A percentile compares a stretch with the other conserved stretches of the same genome.
These are phyloP conservation scores for Lizonia empirigonia DNA, from an alignment of 2,329 filamentous ascomycete species.

Conservation along the genomic window DNA sequence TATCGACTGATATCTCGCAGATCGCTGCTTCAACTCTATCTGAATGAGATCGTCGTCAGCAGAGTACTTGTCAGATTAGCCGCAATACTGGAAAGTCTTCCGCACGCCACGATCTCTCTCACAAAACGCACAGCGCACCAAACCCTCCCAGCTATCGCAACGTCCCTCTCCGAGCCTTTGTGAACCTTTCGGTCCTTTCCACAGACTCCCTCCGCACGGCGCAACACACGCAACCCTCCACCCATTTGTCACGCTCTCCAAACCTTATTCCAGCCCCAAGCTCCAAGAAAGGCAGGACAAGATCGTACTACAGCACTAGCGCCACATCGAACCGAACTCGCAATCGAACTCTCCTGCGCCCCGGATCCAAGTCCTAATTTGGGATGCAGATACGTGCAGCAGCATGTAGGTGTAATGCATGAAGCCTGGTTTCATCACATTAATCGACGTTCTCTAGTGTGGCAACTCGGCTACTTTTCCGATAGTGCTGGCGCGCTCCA, in stretches of 20 bases:
- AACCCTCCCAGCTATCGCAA: slow-evolving; percentile 5
- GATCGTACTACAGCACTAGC: slow-evolving; percentile 12
- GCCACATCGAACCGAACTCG: slow-evolving; percentile 11
- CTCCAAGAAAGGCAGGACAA: slow-evolving; percentile 5
- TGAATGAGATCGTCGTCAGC: not conserved
- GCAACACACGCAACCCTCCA: slow-evolving; percentile 1
- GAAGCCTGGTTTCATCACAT: slow-evolving; percentile 10
- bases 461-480: not conserved
- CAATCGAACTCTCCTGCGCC: slow-evolving; percentile 6
- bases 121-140: slow-evolving; percentile 9
- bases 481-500: not conserved
- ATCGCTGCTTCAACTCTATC: not conserved
- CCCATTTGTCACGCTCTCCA: slow-evolving; percentile 12
- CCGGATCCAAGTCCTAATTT: not conserved
- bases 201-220: not conserved
- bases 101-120: not conserved
- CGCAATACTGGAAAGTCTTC: not conserved
- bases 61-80: not conserved
- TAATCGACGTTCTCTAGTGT: not conserved
- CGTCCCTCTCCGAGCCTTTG: slow-evolving; percentile 4
- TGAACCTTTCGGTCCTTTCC: slow-evolving; percentile 12
- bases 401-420: slow-evolving; percentile 1
- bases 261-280: slow-evolving; percentile 12
- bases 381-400: slow-evolving; percentile 1
- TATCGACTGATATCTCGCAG: not conserved